Percentiles rank a stretch among this genome's conserved stretches.
Conservation (phyloP, 1,284 basidiomycete genomes). For the Amylostereum chailletii region DNA sequence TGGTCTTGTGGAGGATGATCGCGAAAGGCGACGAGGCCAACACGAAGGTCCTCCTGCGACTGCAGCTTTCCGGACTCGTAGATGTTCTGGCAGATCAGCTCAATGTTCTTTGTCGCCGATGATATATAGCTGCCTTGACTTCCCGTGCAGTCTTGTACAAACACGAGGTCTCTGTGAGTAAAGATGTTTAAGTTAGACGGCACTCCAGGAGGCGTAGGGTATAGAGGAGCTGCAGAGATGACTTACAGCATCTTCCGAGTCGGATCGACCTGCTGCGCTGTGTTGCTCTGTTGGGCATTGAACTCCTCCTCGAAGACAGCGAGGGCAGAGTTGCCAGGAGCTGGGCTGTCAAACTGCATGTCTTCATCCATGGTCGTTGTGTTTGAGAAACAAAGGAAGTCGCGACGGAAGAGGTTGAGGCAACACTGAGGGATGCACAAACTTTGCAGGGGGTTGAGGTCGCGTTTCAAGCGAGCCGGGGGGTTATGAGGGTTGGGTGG, state of each 20-base stretch:
- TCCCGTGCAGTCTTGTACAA: constrained; percentile 88
- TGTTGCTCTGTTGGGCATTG: constrained; percentile 24
- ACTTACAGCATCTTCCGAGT: constrained; percentile 71
- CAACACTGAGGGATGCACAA: too few relatives aligned
- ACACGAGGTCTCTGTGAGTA: constrained; percentile 69
- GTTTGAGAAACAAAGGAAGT: constrained; percentile 8
- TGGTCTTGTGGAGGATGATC: constrained; percentile 96
- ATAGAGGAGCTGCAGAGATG: constrained; percentile 3
- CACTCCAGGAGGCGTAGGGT: not conserved
- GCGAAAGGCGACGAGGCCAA: constrained; percentile 86
- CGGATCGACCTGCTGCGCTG: constrained; percentile 22
- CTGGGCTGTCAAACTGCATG: constrained; percentile 50
- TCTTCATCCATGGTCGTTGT: constrained; percentile 60
- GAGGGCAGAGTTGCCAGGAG: constrained; percentile 14
- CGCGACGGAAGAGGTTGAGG: constrained; percentile 2
- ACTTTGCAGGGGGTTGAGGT: too few relatives aligned
- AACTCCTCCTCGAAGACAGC: constrained; percentile 25
- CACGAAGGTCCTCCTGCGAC: constrained; percentile 78
- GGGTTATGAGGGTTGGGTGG: too few relatives aligned
- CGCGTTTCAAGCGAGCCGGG: too few relatives aligned
- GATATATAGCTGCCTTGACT: constrained; percentile 79
- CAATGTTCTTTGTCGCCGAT: constrained; percentile 96
- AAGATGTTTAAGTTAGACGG: constrained; percentile 6
- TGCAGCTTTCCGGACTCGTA: constrained; percentile 90
- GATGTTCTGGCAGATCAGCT: constrained; percentile 93